Percentiles rank a stretch among this genome's conserved stretches.
Evolutionary conservation across 768 basidiomycete species (phyloP).

Genomic region (Boletus rubescentipes): DNA sequence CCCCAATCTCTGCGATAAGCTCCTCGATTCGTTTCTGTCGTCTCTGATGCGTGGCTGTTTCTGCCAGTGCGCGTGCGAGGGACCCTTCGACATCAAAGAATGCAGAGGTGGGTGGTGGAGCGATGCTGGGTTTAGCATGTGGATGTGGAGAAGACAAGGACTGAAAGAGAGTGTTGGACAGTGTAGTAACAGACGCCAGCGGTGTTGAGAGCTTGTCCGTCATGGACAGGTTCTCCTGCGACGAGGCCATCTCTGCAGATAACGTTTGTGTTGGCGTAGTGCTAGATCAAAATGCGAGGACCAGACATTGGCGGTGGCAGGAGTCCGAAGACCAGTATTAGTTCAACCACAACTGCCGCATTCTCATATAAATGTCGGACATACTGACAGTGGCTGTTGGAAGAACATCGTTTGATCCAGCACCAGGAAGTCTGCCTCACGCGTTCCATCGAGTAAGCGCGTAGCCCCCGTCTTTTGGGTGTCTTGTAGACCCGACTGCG

Average conservation of each 20-base stretch:
- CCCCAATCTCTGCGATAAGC: constrained; percentile 68
- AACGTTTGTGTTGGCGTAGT: too few species aligned
- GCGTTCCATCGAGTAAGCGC: neutral
- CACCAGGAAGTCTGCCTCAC: neutral
- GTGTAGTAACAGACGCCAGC: constrained; percentile 56
- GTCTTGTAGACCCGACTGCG: neutral
- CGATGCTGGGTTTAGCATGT: constrained; percentile 23
- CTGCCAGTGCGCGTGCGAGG: constrained; percentile 62
- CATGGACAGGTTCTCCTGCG: constrained; percentile 39
- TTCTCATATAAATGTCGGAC: too few species aligned
- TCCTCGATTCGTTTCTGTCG: constrained; percentile 73
- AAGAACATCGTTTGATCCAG: too few species aligned
- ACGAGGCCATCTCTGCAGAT: constrained; percentile 6
- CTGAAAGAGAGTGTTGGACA: constrained; percentile 69
- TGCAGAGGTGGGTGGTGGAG: constrained; percentile 50
- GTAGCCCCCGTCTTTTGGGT: neutral
- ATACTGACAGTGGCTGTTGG: too few species aligned
- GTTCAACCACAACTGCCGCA: too few species aligned
- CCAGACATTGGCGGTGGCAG: too few species aligned
- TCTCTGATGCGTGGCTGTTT: constrained; percentile 70
- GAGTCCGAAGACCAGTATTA: too few species aligned
- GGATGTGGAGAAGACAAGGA: constrained; percentile 66
- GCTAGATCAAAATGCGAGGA: too few species aligned
- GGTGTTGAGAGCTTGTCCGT: constrained; percentile 61
- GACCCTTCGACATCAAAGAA: constrained; percentile 64